These are phyloP conservation scores for Circinella minor DNA, from an alignment of 371 early-diverging fungal genomes.

Conservation along the genomic window DNA sequence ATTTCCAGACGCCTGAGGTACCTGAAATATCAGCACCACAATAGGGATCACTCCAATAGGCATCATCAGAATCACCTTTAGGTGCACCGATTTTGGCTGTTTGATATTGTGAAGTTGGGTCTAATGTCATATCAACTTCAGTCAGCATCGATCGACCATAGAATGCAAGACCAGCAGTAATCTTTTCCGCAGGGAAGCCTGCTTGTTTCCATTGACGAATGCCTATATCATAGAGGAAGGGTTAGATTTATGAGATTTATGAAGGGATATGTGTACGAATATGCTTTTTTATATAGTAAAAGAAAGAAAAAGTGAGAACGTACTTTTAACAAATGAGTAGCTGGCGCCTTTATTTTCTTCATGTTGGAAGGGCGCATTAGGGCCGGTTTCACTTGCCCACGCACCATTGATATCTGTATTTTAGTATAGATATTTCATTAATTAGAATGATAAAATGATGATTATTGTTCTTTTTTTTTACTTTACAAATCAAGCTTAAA, in stretches of 20 bases:
- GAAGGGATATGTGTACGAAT: no score
- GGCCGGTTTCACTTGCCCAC: conserved; percentile 67
- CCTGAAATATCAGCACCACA: conserved; percentile 42
- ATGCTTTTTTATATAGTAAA: not conserved
- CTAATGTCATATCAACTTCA: conserved; percentile 49
- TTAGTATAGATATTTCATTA: conserved; percentile 28
- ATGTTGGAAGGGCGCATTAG: conserved; percentile 65
- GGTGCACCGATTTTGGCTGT: conserved; percentile 43
- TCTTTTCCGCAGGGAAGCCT: conserved; percentile 66
- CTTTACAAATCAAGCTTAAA: no score
- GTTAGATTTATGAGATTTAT: no score
- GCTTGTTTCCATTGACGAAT: conserved; percentile 63
- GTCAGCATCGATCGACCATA: conserved; percentile 69
- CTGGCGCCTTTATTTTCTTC: conserved; percentile 53
- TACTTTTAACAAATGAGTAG: conserved; percentile 56
- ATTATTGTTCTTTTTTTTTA: not conserved
- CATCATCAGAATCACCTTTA: conserved; percentile 59
- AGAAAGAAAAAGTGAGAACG: not conserved
- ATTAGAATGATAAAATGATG: no score
- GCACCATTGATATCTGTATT: conserved; percentile 60
- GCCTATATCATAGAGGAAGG: conserved; percentile 17
- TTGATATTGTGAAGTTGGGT: conserved; percentile 42
- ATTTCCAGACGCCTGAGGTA: conserved; percentile 63
- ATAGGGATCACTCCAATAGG: conserved; percentile 49
- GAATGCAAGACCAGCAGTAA: conserved; percentile 70